Evolutionary conservation across 163 green algal genomes (phyloP), one percentile per base, ranked within the genome.

Genomic region (Chlorella variabilis): DNA sequence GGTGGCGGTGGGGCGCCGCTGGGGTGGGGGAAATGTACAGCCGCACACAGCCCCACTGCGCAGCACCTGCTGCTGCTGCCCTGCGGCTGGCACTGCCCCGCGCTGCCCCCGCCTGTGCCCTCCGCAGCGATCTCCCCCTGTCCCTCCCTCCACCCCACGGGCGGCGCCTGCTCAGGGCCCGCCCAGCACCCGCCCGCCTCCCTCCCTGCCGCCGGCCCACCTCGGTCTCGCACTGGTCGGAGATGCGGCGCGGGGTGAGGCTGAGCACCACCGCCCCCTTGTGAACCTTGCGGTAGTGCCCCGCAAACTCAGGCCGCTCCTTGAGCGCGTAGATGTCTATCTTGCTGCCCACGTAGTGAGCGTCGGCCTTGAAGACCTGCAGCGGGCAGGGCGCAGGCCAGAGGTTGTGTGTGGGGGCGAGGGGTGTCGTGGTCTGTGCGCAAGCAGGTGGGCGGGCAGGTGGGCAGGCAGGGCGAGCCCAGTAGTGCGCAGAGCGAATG

Each of bases 201-300:
- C n/a, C n/a, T n/a, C n/a, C n/a, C n/a, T n/a, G n/a, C n/a, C n/a
- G n/a, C n/a, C n/a, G n/a, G n/a, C 58, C 18, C 38, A 71, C 59
- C 75, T 71, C 13, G 2, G 39, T 63, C 29, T 81, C 58, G 11
- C 39, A 31, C 58, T 54, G 39, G 3, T 71, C 58, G 1, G 54
- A 41, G 39, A 81, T 81, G 58, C 23, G 41, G 20, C 59, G 58
- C 5, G 20, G 36, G 75, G 15, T 63, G 11, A 86, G 77, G n/a
- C 59, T 61, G 45, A 86, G 71, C 56, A 85, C 49, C 68, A 79
- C 83, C 36, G 71, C 56, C 11, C 83, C 83, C 63, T 87, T 87
- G 77, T 87, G 77, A 42, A 87, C n/a, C 15, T 33, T 39, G 23
- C 36, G 65, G 38, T 80, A 87, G 59, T 81, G 54, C 11, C 68